Evolutionary conservation across 2,329 filamentous ascomycete genomes (phyloP), one percentile per base, ranked within the genome.

Genomic region (Nectriaceae sp.): DNA sequence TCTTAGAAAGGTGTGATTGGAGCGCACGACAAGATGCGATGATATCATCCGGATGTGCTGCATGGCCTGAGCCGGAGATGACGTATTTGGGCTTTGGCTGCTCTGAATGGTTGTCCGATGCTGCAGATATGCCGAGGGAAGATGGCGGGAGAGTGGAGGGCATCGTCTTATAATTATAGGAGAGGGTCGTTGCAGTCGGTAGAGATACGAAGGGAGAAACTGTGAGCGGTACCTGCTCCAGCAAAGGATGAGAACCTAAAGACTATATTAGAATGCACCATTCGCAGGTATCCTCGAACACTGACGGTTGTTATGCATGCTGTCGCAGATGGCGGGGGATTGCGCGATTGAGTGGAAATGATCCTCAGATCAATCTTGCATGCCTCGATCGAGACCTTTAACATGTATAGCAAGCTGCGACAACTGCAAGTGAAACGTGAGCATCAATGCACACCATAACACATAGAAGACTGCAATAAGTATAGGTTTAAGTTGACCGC

Each of bases 181-280:
- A 93, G 6, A 99, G 83, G 1, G 92, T 96, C 18, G 92, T 89
- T 21, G 93, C 88, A 22, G 89, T 87, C 11, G 94, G 94, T 24
- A 99, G 86, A 51, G 87, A 88, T 62, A 97, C 84, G 75, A 97
- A 97, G 21, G 94, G 94, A 3, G 93, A 97, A 38, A 97, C 91
- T 42, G 91, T 95, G 46, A 99, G 76, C 22, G 94, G 91, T 35
- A 97, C 85, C 73, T 99, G 94, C 57, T 92, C 89, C 40, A 99
- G 84, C 56, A 97, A 83, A 15, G 88, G 89, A 72, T 97, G 91
- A 15, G 90, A 85, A 57, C 82, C 88, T 90, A 54, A n/a, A 31
- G 8, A 44, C 33, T 22, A 45, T 42, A 20, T 37, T 39, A 21
- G 22, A n/a, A 15, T 11, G 10, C 37, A 21, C 11, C 19, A 6